phyloP scores from a whole-genome alignment of 176 grass and related monocot species.

The Musa schizocarpa region DNA sequence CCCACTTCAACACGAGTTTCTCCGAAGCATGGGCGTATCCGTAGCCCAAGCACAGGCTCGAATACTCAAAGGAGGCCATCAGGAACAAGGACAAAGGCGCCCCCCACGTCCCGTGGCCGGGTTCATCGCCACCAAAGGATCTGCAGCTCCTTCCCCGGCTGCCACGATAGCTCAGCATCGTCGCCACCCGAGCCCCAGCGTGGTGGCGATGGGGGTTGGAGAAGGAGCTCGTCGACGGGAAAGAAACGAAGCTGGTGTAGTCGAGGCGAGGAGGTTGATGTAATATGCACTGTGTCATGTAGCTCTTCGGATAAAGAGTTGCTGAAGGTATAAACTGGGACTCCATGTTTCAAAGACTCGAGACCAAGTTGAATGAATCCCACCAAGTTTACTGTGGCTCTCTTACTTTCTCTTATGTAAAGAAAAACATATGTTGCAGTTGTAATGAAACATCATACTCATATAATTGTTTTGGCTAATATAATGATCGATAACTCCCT shows the following conservation, averaged over 20 bases:
- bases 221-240: conserved; percentile 4
- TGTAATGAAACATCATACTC: no score
- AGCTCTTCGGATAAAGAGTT: background rate
- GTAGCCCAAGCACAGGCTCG: conserved; percentile 72
- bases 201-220: conserved; percentile 11
- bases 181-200: conserved; percentile 17
- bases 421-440: no score
- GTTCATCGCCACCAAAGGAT: conserved; percentile 22
- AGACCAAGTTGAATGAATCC: conserved; percentile 7
- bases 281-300: background rate
- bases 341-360: conserved; percentile 69
- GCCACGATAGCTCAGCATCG: conserved; percentile 14
- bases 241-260: background rate
- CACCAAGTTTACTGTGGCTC: background rate
- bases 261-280: background rate
- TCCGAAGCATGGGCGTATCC: conserved; percentile 64
- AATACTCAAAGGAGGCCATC: conserved; percentile 65
- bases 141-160: conserved; percentile 16
- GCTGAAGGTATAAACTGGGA: conserved; percentile 52
- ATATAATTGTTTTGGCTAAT: no score
- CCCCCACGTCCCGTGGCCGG: conserved; percentile 29
- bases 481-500: no score
- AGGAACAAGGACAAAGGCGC: conserved; percentile 16
- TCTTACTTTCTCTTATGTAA: background rate
- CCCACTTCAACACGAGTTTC: conserved; percentile 65